phyloP scores from a whole-genome alignment of 768 basidiomycete genomes.

The Leucocoprinus sp. region DNA sequence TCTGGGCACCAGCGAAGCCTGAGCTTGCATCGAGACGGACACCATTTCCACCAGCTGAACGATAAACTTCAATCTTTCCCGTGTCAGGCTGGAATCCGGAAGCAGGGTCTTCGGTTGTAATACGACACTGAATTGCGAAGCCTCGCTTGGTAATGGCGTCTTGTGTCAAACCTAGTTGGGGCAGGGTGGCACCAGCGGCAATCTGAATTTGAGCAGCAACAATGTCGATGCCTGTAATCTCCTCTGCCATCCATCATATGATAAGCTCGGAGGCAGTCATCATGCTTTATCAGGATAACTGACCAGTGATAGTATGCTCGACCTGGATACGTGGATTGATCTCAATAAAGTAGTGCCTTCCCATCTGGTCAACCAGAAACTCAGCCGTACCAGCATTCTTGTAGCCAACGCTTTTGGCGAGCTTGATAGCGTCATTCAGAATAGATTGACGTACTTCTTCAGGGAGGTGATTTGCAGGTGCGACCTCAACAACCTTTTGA shows the following conservation, averaged over 20 bases:
- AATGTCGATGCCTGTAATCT: conserved; percentile 98
- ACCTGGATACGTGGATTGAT: conserved; percentile 99
- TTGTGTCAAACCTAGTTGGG: conserved; percentile 92
- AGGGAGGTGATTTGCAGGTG: conserved; percentile 89
- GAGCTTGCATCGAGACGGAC: conserved; percentile 95
- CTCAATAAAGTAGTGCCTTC: conserved; percentile 98
- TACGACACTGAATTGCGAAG: conserved; percentile 96
- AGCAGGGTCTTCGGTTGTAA: conserved; percentile 97
- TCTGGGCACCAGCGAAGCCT: conserved; percentile 98
- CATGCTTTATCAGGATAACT: not conserved
- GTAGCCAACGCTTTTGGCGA: conserved; percentile 90
- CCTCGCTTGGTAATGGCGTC: conserved; percentile 94
- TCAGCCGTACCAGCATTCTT: conserved; percentile 97
- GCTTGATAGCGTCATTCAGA: conserved; percentile 83
- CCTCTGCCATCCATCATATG: conserved; percentile 51
- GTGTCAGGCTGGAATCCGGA: conserved; percentile 93
- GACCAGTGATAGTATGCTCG: conserved; percentile 98
- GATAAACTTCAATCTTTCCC: conserved; percentile 98
- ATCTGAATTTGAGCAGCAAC: conserved; percentile 99
- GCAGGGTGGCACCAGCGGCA: conserved; percentile 94
- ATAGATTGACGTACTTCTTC: conserved; percentile 89
- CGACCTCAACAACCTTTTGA: conserved; percentile 99
- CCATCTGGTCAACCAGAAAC: conserved; percentile 95
- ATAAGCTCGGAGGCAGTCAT: conserved; percentile 4
- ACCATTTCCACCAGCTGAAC: conserved; percentile 97